Base-by-base conservation (phyloP, 306 rosid species). In the Vigna hirtella region DNA sequence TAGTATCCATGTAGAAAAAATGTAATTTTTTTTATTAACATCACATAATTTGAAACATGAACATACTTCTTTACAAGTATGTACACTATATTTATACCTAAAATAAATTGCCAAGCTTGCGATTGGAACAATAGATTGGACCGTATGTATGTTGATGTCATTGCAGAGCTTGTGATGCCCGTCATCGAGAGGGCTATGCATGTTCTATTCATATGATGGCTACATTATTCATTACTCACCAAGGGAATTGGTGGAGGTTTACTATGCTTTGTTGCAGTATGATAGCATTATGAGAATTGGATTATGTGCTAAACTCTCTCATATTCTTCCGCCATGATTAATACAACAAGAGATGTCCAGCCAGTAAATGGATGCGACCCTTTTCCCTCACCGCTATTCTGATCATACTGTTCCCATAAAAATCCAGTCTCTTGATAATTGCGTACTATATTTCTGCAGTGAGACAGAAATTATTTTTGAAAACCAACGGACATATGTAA, bases 391-490 rank as follows among this genome's bases (percentile, higher is more conserved):
- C 99, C 99, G 6, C 85, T 89, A 77, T 52, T 62, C 82, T 93
- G 98, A 62, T 95, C 97, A 28, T 85, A 95, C 70, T 95, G 98
- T 82, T 95, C 99, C 98, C 98, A 93, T 48, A 95, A 64, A 73
- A 69, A 95, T 69, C 99, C 98, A 30, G 83, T 91, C 77, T 83
- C 75, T 51, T 83, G 72, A 76, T 89, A 91, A 70, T 91, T 95
- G 65, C 77, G 81, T 12, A 93, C 99, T 79, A 86, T 86, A 71
- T 86, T 86, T 73, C 89, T 86, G 83, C 79, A 72, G 8, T 18
- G 45, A 24, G 52, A 9, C 24, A 4, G 50, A 53, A 69, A 16
- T 7, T 34, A 63, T 6, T 42, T 36, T 13, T 45, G 47, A 28
- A 48, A 68, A 64, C 20, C 38, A 42, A 42, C 20, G 7, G 16